Conservation (phyloP, 257 asterid genomes). For the Solanum etuberosum region DNA sequence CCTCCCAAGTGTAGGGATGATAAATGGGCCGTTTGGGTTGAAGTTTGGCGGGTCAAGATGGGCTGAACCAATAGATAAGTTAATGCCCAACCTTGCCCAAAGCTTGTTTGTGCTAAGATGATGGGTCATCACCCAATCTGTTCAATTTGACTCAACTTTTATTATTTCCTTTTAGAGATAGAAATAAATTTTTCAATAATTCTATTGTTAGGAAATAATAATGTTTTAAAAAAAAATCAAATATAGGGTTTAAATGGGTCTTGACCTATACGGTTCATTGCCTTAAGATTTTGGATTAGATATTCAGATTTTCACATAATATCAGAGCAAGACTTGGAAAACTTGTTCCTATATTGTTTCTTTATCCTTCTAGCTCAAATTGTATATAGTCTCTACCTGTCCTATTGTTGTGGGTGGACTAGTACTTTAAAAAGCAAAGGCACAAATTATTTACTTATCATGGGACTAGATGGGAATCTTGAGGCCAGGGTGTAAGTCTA, state of each 20-base stretch:
- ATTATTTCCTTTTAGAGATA: background rate
- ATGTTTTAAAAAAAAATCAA: too few relatives aligned
- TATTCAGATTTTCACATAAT: background rate
- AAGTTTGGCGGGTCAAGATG: background rate
- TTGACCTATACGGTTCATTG: background rate
- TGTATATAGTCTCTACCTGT: background rate
- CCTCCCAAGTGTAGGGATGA: background rate
- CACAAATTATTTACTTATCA: background rate
- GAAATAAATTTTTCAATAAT: background rate
- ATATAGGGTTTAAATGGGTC: background rate
- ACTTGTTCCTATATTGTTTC: background rate
- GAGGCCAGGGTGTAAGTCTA: background rate
- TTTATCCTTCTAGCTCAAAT: background rate
- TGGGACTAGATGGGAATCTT: background rate
- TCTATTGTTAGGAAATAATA: background rate
- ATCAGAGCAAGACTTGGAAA: background rate
- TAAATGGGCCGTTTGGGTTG: background rate
- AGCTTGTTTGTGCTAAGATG: background rate
- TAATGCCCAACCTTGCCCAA: background rate
- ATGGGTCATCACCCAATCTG: background rate
- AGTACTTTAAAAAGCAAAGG: background rate
- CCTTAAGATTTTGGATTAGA: background rate
- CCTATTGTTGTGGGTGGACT: background rate
- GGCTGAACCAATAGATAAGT: background rate
- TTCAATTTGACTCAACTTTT: background rate